phyloP scores from a whole-genome alignment of 345 rosid species.

The Rhizophora mangle region DNA sequence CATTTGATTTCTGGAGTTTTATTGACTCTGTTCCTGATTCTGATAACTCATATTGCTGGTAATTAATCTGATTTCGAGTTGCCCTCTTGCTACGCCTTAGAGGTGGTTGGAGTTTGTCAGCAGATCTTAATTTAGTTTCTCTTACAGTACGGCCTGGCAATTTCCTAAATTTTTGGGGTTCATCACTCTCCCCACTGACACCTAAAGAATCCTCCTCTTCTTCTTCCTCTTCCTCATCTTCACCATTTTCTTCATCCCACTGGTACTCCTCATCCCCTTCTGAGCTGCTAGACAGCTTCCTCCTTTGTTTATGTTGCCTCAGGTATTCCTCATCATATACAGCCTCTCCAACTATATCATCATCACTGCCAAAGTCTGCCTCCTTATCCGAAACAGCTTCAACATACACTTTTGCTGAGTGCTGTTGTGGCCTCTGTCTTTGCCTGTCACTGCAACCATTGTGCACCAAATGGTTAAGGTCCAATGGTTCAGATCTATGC shows the following conservation, averaged over 20 bases:
- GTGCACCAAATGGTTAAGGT: conserved; percentile 10
- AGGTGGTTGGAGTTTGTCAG: conserved; percentile 69
- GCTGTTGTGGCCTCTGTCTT: conserved; percentile 83
- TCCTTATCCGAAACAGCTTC: conserved; percentile 89
- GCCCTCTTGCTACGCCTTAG: conserved; percentile 95
- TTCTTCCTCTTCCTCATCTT: conserved; percentile 76
- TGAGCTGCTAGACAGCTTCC: conserved; percentile 75
- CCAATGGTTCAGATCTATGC: neutral
- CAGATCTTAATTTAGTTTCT: conserved; percentile 71
- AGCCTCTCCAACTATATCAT: conserved; percentile 99
- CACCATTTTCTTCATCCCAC: conserved; percentile 90
- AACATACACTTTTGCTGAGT: conserved; percentile 71
- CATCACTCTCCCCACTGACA: conserved; percentile 80
- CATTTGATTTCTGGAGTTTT: conserved; percentile 49
- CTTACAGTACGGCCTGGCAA: conserved; percentile 64
- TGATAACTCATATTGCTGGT: conserved; percentile 73
- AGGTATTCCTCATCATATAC: conserved; percentile 98
- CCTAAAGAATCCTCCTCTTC: conserved; percentile 80
- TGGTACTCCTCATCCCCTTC: conserved; percentile 95
- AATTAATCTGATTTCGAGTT: conserved; percentile 66
- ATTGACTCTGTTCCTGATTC: conserved; percentile 77
- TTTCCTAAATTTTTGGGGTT: conserved; percentile 62
- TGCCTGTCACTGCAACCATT: conserved; percentile 55
- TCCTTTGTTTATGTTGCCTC: conserved; percentile 74
- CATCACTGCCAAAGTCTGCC: conserved; percentile 80